Percentiles rank a stretch among this genome's conserved stretches.
phyloP scores from a whole-genome alignment of 1,284 basidiomycete species.

The Ganoderma meredithae region DNA sequence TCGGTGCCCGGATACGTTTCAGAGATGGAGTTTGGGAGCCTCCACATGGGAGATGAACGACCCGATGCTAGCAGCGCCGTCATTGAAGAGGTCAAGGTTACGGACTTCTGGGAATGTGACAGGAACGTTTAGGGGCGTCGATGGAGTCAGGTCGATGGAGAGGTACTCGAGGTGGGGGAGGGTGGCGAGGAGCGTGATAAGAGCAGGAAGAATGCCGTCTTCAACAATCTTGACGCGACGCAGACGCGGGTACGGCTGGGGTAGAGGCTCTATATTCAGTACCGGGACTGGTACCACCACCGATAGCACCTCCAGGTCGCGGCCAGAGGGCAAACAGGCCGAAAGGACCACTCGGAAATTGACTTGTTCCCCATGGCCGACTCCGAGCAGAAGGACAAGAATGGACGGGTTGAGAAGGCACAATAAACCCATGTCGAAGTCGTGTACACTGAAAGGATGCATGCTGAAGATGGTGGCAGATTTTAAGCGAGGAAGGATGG shows the following conservation, averaged over 20 bases:
- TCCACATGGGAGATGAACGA: background rate
- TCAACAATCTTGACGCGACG: background rate
- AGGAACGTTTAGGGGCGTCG: background rate
- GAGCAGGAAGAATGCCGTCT: background rate
- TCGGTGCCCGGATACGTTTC: background rate
- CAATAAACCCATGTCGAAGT: background rate
- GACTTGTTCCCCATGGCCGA: background rate
- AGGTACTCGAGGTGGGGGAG: background rate
- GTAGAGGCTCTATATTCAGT: background rate
- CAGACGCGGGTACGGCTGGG: background rate
- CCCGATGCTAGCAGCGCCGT: background rate
- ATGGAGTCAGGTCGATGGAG: background rate
- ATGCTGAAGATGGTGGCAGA: too few species aligned
- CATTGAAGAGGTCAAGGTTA: background rate
- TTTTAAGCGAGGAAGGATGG: constrained; percentile 4
- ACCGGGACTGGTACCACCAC: background rate
- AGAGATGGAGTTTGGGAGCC: background rate
- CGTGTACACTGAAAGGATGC: background rate
- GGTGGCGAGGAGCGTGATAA: background rate
- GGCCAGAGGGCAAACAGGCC: background rate
- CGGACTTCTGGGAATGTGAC: background rate
- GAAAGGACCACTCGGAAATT: background rate
- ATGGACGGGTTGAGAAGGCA: background rate
- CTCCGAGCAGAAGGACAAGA: background rate
- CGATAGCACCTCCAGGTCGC: background rate